Base-by-base conservation (phyloP, 2,329 filamentous ascomycete species). In the Cephalotrichum gorgonifer region DNA sequence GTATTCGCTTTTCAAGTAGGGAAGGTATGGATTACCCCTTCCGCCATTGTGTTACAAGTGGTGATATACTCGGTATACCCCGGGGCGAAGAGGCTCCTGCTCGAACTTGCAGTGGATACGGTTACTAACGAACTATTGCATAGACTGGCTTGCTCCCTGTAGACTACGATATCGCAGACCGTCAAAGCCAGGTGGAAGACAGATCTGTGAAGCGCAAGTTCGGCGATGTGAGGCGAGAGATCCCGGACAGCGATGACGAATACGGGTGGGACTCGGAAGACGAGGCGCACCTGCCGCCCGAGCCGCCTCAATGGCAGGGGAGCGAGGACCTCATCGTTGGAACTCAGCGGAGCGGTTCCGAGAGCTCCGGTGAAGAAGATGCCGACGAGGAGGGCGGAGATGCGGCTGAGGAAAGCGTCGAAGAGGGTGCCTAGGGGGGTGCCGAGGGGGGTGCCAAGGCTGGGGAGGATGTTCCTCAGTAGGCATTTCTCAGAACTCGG, bases 261-360 rank as follows among this genome's bases (percentile, higher is more conserved):
- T 87, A 86, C 57, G 83, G 82, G 14, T 88, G 84, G 84, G 76
- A 75, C 35, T 78, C 85, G 47, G 76, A 79, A 42, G 80, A 83
- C 56, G 81, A 84, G 50, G 74, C 76, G 49, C 72, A 75, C 46
- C 66, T 81, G 56, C 78, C 79, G 11, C 68, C 66, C 3, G 75
- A 74, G 63, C 79, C 79, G n/a, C 78, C 78, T 8, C 79, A 83
- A 60, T 83, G 78, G 78, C 79, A 83, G 62, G 80, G 79, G 20
- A 83, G 79, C 55, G 79, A 84, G 57, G 80, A 83, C 57, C 65
- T 82, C 42, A 64, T 83, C 31, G 66, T 81, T 4, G 73, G 73
- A 44, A 69, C 70, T 42, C 63, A 66, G 43, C 68, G 65, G 50
- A 65, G 69, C 47, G 64, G 64, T 47, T 61, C 60, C 17, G 62